These are phyloP conservation scores for Diplodia sapinea DNA, from an alignment of 2,329 filamentous ascomycete genomes.

Conservation along the genomic window DNA sequence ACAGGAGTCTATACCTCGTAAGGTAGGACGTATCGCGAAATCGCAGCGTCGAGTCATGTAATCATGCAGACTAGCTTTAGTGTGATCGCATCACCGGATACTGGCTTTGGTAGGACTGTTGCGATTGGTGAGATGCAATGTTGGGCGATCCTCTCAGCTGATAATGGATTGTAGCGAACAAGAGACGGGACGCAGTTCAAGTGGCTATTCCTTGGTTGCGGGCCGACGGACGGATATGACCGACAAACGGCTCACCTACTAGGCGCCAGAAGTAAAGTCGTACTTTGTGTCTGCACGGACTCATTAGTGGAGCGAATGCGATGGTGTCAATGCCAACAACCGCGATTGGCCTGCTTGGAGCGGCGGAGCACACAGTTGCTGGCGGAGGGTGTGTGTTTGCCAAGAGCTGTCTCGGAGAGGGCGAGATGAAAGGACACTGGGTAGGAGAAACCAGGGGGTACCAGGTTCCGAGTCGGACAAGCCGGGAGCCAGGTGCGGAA, in stretches of 20 bases:
- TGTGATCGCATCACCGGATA: slow-evolving; percentile 7
- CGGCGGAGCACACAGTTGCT: slow-evolving; percentile 2
- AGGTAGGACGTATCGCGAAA: not conserved
- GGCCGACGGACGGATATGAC: slow-evolving; percentile 4
- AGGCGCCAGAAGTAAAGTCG: not conserved
- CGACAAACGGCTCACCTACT: not conserved
- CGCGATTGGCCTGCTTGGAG: slow-evolving; percentile 1
- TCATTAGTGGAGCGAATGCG: not conserved
- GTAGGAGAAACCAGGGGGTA: not conserved
- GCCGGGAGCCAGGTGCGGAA: slow-evolving; percentile 1
- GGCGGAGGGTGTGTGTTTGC: slow-evolving; percentile 5
- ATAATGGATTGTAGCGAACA: slow-evolving; percentile 14
- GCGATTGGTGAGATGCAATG: slow-evolving; percentile 1
- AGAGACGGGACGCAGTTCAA: not conserved
- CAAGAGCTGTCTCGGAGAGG: slow-evolving; percentile 16
- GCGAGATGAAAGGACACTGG: slow-evolving; percentile 1
- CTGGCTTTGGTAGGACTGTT: not conserved
- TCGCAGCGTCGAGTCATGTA: not conserved
- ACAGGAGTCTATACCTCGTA: not conserved
- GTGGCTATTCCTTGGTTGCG: not conserved
- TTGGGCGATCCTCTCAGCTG: not conserved
- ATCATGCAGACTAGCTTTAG: not conserved
- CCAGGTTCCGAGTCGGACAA: not conserved
- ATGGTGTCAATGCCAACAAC: not conserved
- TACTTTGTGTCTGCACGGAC: slow-evolving; percentile 10